Evolutionary conservation across 345 rosid species (phyloP).

Genomic region (Camelina neglecta): DNA sequence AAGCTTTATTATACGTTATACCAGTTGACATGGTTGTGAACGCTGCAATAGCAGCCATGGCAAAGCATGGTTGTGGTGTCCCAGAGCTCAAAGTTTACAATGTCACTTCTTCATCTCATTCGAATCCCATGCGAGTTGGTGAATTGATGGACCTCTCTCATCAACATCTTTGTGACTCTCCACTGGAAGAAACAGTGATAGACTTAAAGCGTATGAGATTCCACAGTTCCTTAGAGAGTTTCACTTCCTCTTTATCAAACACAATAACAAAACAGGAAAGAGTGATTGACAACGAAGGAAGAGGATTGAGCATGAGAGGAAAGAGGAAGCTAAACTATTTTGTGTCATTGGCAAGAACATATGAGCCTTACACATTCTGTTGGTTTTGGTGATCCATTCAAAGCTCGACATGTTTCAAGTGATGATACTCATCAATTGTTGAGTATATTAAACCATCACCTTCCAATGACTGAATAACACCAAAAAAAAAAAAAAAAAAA

Average conservation of each 20-base stretch:
- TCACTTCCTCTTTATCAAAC: slow-evolving; percentile 22
- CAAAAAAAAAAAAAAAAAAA: too few species aligned
- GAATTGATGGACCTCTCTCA: not conserved
- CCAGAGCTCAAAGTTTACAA: slow-evolving; percentile 18
- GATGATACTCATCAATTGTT: too few species aligned
- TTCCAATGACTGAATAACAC: too few species aligned
- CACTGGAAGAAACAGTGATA: not conserved
- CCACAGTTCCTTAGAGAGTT: slow-evolving; percentile 23
- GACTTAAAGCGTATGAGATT: not conserved
- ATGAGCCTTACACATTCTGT: slow-evolving; percentile 34
- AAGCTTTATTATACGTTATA: slow-evolving; percentile 35
- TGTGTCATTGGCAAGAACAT: slow-evolving; percentile 11
- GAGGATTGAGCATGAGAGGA: slow-evolving; percentile 26
- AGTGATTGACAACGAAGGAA: not conserved
- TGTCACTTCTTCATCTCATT: slow-evolving; percentile 27
- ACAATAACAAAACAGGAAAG: slow-evolving; percentile 24
- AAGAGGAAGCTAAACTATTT: not conserved
- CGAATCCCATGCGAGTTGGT: slow-evolving; percentile 22
- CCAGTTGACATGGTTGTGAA: slow-evolving; percentile 44
- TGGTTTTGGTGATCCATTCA: too few species aligned
- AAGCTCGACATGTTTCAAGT: too few species aligned
- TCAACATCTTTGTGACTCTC: slow-evolving; percentile 17
- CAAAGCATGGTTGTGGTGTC: slow-evolving; percentile 31
- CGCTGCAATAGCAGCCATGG: slow-evolving; percentile 40
- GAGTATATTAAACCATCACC: too few species aligned